A percentile compares a stretch with the other conserved stretches of the same genome.
Conservation (phyloP, 441 rosid genomes). For the Gossypium schwendimanii region DNA sequence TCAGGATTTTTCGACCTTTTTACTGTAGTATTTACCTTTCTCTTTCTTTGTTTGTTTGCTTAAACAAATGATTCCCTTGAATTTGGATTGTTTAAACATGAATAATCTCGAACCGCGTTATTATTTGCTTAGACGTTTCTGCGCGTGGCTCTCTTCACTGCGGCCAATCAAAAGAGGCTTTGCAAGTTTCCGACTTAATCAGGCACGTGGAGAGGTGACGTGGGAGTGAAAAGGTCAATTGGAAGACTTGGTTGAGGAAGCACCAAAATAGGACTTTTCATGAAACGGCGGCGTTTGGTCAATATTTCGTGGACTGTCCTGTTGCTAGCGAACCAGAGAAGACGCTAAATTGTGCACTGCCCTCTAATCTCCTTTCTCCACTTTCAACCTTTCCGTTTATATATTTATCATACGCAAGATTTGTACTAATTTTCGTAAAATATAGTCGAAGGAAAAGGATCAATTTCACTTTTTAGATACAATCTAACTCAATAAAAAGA, state of each 20-base stretch:
- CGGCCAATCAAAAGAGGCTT: neutral
- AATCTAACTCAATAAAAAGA: too few relatives aligned
- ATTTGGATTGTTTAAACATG: neutral
- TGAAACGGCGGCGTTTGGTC: slow-evolving; percentile 5
- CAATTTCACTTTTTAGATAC: too few relatives aligned
- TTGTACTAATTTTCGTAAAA: too few relatives aligned
- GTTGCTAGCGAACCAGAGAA: neutral
- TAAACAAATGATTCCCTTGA: neutral
- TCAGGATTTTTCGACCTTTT: neutral
- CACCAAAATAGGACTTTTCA: slow-evolving; percentile 9
- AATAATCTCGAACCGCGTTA: slow-evolving; percentile 8
- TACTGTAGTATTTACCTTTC: neutral
- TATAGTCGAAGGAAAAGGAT: too few relatives aligned
- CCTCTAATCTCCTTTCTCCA: too few relatives aligned
- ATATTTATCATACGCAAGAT: too few relatives aligned
- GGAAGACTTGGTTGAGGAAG: slow-evolving; percentile 5
- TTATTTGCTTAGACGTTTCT: neutral
- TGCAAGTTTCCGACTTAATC: neutral
- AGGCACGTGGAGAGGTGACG: neutral
- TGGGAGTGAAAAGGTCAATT: slow-evolving; percentile 1
- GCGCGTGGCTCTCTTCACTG: neutral
- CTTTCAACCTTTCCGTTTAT: too few relatives aligned
- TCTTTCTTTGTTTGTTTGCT: neutral
- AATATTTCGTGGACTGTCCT: neutral
- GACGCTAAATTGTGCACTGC: neutral